Evolutionary conservation across 1,139 yeast genomes (phyloP).

Genomic region (Lodderomyces parapsilosis): DNA sequence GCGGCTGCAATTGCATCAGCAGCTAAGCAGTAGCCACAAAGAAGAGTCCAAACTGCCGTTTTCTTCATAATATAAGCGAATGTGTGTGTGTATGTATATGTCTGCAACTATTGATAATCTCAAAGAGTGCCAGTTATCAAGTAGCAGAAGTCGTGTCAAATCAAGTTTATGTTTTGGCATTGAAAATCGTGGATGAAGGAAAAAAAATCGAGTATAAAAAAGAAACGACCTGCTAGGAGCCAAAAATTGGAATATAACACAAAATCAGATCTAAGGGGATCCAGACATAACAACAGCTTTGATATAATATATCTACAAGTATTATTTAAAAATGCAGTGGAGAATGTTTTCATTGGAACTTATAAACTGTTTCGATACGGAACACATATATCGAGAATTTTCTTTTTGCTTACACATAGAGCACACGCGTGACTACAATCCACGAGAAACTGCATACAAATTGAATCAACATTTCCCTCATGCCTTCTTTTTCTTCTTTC

Average conservation of each 20-base stretch:
- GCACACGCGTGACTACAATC: no score
- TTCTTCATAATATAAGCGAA: background rate
- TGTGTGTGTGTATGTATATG: background rate
- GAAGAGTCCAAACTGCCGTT: conserved; percentile 5
- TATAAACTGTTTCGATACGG: no score
- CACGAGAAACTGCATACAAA: no score
- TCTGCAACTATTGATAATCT: no score
- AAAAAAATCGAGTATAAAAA: background rate
- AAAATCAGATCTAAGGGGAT: background rate
- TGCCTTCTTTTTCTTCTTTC: conserved; percentile 46
- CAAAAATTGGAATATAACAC: conserved; percentile 1
- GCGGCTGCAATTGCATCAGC: conserved; percentile 16
- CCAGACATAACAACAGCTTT: no score
- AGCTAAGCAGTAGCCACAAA: conserved; percentile 7
- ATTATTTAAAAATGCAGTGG: no score
- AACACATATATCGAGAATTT: no score
- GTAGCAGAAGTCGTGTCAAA: no score
- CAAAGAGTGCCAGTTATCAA: no score
- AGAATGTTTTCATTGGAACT: no score
- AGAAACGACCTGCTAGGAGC: background rate
- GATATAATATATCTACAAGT: background rate
- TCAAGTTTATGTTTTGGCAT: background rate
- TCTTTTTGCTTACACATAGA: no score
- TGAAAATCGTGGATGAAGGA: background rate
- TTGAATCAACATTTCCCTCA: background rate